Evolutionary conservation across 1,139 yeast species (phyloP).

Genomic region (Sugiyamaella grinbergsii): DNA sequence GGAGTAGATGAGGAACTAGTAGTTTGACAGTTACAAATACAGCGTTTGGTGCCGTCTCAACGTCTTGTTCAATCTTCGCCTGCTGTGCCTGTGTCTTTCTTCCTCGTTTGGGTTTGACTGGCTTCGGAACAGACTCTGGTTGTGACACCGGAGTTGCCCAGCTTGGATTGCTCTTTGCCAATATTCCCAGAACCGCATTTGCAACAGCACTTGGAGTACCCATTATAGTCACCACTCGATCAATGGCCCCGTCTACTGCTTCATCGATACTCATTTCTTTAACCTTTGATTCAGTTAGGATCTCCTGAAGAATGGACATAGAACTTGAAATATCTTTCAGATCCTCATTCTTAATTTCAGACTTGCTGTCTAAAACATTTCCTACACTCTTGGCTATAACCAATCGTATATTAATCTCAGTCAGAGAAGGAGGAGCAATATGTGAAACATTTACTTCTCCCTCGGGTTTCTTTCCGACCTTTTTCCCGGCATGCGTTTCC

Average conservation of each 20-base stretch:
- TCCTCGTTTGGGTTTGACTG: too few relatives aligned
- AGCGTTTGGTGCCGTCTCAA: too few relatives aligned
- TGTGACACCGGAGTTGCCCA: too few relatives aligned
- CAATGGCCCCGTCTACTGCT: constrained; percentile 63
- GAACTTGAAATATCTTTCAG: not conserved
- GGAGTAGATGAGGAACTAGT: constrained; percentile 8
- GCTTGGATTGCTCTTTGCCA: too few relatives aligned
- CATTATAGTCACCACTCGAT: constrained; percentile 68
- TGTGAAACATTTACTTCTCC: not conserved
- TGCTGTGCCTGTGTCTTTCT: too few relatives aligned
- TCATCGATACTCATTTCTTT: constrained; percentile 10
- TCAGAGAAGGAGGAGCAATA: not conserved
- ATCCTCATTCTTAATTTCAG: not conserved
- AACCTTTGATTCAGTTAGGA: constrained; percentile 18
- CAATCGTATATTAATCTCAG: constrained; percentile 4
- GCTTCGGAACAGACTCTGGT: too few relatives aligned
- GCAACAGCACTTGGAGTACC: constrained; percentile 79
- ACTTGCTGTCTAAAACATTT: not conserved
- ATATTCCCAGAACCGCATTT: too few relatives aligned
- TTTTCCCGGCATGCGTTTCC: constrained; percentile 2
- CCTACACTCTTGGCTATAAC: not conserved
- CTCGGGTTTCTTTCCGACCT: too few relatives aligned
- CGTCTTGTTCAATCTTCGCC: not conserved
- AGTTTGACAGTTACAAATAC: constrained; percentile 1
- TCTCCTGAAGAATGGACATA: not conserved